Percentiles rank a stretch among this genome's conserved stretches.
phyloP scores from a whole-genome alignment of 495 filamentous ascomycete species.

The Penicillium manginii region DNA sequence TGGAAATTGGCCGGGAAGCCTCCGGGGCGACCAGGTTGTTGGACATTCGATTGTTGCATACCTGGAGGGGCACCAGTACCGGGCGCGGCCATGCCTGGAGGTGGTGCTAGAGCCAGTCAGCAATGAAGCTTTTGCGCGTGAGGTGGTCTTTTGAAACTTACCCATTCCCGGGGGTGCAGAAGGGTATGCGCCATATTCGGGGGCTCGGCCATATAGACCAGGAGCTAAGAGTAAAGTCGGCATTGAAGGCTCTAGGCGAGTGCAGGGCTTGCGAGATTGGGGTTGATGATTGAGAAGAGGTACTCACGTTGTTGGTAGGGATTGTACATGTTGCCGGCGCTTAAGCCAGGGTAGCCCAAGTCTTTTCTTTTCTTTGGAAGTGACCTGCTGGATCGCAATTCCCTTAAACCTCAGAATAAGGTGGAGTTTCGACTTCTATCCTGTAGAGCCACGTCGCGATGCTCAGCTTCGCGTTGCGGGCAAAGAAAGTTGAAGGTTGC shows the following conservation, averaged over 20 bases:
- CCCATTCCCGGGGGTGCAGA: slow-evolving; percentile 87
- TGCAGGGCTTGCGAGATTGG: neutral
- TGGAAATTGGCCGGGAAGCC: slow-evolving; percentile 86
- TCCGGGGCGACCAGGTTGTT: slow-evolving; percentile 72
- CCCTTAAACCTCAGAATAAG: neutral
- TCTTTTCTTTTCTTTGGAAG: neutral
- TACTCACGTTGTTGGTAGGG: slow-evolving; percentile 69
- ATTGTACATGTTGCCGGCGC: slow-evolving; percentile 68
- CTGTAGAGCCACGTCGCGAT: neutral
- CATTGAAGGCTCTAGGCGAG: slow-evolving; percentile 12
- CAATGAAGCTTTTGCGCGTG: slow-evolving; percentile 10
- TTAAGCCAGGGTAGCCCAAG: neutral
- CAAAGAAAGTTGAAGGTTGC: slow-evolving; percentile 5
- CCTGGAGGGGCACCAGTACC: slow-evolving; percentile 79
- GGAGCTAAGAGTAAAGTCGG: slow-evolving; percentile 34
- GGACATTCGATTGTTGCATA: slow-evolving; percentile 71
- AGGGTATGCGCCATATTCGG: slow-evolving; percentile 73
- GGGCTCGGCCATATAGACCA: slow-evolving; percentile 70
- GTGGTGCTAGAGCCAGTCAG: slow-evolving; percentile 36
- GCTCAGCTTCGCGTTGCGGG: neutral
- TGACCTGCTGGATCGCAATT: neutral
- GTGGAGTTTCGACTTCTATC: neutral
- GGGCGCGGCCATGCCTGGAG: slow-evolving; percentile 61
- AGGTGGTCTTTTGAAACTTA: slow-evolving; percentile 45
- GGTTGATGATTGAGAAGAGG: slow-evolving; percentile 2